phyloP scores from a whole-genome alignment of 306 rosid genomes.

The Glycine latifolia region DNA sequence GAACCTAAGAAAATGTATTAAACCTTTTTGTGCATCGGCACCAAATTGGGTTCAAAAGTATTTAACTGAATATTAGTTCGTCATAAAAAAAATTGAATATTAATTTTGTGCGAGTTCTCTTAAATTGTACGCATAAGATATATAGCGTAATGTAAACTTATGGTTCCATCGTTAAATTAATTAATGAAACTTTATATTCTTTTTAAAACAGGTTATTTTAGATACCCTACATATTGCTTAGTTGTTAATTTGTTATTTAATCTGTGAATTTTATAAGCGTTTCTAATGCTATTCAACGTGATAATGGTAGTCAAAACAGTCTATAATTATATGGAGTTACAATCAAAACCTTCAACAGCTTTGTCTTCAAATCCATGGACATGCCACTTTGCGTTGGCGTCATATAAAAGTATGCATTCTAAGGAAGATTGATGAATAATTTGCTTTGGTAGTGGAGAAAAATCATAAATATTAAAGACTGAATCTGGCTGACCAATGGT shows the following conservation, averaged over 20 bases:
- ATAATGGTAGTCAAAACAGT: background rate
- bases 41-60: background rate
- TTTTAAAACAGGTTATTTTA: background rate
- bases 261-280: background rate
- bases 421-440: slow-evolving; percentile 46
- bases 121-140: background rate
- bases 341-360: slow-evolving; percentile 26
- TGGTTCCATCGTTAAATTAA: background rate
- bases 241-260: background rate
- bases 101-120: background rate
- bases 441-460: slow-evolving; percentile 31
- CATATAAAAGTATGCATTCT: slow-evolving; percentile 45
- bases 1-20: too few species aligned
- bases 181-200: background rate
- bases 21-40: background rate
- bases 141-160: background rate
- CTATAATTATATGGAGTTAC: background rate
- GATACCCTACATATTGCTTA: background rate
- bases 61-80: background rate
- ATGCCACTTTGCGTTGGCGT: slow-evolving; percentile 38
- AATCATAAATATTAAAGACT: slow-evolving; percentile 32
- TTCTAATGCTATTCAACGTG: slow-evolving; percentile 11
- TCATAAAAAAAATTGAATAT: background rate
- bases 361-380: slow-evolving; percentile 41
- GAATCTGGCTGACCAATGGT: slow-evolving; percentile 42